These are phyloP conservation scores for Ascodesmis nigricans DNA, from an alignment of 495 filamentous ascomycete genomes.

Conservation along the genomic window DNA sequence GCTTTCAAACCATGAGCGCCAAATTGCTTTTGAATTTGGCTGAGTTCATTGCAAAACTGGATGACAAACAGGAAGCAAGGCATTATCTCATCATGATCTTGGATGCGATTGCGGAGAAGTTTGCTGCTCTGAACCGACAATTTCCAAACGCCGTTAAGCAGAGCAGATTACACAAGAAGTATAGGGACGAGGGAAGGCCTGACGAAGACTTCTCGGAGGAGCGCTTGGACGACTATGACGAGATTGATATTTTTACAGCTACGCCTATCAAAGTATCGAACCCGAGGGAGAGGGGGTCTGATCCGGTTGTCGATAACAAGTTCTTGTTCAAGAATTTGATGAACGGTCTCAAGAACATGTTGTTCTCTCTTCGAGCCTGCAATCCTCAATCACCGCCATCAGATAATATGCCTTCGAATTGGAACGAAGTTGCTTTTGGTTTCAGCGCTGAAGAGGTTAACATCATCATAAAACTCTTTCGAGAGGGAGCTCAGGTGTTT, in stretches of 20 bases:
- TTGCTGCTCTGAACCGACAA: conserved; percentile 92
- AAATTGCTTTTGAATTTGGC: conserved; percentile 94
- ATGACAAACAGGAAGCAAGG: conserved; percentile 75
- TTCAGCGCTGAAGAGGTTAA: conserved; percentile 95
- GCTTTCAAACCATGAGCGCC: conserved; percentile 98
- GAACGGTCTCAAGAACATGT: conserved; percentile 87
- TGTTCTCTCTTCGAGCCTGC: conserved; percentile 81
- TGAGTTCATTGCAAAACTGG: conserved; percentile 79
- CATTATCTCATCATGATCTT: conserved; percentile 95
- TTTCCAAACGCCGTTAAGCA: conserved; percentile 87
- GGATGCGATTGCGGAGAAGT: conserved; percentile 93
- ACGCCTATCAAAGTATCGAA: conserved; percentile 91
- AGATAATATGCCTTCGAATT: conserved; percentile 59
- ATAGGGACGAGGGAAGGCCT: conserved; percentile 42
- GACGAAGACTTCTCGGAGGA: conserved; percentile 51
- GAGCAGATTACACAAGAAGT: conserved; percentile 45
- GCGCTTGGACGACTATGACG: conserved; percentile 52
- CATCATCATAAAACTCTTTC: conserved; percentile 91
- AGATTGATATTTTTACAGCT: conserved; percentile 90
- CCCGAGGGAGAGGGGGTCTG: conserved; percentile 69
- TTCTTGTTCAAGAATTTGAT: conserved; percentile 97
- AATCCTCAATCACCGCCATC: conserved; percentile 57
- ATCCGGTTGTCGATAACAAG: conserved; percentile 96
- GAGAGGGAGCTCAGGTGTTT: conserved; percentile 87
- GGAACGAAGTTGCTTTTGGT: conserved; percentile 87